Conservation (phyloP, 1,284 basidiomycete species). For the Ustilago lituana region DNA sequence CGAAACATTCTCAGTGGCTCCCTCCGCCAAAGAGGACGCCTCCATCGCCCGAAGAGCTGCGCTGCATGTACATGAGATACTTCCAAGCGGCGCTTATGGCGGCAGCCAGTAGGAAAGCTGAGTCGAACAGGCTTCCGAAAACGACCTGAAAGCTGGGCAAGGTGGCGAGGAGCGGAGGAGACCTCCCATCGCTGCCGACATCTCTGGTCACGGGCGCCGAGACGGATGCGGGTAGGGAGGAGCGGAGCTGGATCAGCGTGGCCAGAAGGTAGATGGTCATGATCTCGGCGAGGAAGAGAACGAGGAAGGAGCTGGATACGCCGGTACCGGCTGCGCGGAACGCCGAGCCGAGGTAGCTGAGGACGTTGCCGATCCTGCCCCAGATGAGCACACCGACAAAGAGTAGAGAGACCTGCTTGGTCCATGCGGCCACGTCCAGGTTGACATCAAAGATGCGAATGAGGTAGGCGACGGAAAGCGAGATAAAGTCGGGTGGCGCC, state of each 20-base stretch:
- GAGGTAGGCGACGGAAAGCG: slow-evolving; percentile 63
- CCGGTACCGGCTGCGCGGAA: slow-evolving; percentile 68
- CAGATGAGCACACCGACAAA: slow-evolving; percentile 68
- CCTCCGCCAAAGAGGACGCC: slow-evolving; percentile 34
- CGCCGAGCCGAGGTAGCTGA: slow-evolving; percentile 65
- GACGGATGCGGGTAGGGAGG: slow-evolving; percentile 51
- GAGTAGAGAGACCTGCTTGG: slow-evolving; percentile 66
- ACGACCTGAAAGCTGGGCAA: slow-evolving; percentile 69
- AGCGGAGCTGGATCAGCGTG: slow-evolving; percentile 68
- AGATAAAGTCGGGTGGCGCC: slow-evolving; percentile 64
- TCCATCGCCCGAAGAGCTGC: slow-evolving; percentile 30
- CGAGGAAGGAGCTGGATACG: slow-evolving; percentile 68
- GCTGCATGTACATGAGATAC: slow-evolving; percentile 38
- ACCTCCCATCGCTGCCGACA: background rate
- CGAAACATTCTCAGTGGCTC: slow-evolving; percentile 1
- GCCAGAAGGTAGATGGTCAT: slow-evolving; percentile 69
- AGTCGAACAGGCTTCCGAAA: slow-evolving; percentile 68
- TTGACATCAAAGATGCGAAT: slow-evolving; percentile 65
- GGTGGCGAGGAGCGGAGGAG: slow-evolving; percentile 63
- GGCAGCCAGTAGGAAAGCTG: slow-evolving; percentile 67
- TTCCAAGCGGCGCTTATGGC: slow-evolving; percentile 46
- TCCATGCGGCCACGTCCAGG: slow-evolving; percentile 67
- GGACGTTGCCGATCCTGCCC: slow-evolving; percentile 67
- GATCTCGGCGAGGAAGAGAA: slow-evolving; percentile 68
- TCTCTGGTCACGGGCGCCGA: background rate